Evolutionary conservation across 2,329 filamentous ascomycete species (phyloP).

Genomic region (Coniella lustricola): DNA sequence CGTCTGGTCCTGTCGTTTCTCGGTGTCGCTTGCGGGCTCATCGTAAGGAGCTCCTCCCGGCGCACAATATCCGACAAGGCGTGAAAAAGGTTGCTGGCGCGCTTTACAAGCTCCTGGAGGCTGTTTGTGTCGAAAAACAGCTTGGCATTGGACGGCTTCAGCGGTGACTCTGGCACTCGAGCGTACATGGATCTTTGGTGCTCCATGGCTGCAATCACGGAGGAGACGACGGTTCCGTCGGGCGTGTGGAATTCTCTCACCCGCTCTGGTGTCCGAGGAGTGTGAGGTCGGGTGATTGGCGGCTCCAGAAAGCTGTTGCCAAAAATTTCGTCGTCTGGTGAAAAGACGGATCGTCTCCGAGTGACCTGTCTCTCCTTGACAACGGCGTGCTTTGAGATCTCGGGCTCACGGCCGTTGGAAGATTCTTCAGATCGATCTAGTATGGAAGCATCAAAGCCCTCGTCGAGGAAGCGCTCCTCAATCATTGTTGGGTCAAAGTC

Average conservation of each 20-base stretch:
- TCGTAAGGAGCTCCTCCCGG: slow-evolving; percentile 49
- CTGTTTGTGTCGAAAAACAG: slow-evolving; percentile 64
- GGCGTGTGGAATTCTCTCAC: slow-evolving; percentile 22
- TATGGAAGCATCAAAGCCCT: slow-evolving; percentile 40
- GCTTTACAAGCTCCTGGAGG: slow-evolving; percentile 58
- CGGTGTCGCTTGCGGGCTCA: slow-evolving; percentile 47
- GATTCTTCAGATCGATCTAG: slow-evolving; percentile 37
- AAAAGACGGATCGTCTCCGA: slow-evolving; percentile 55
- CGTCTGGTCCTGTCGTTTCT: slow-evolving; percentile 36
- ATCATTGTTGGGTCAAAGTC: slow-evolving; percentile 34
- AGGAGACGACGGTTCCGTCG: slow-evolving; percentile 46
- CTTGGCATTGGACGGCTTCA: slow-evolving; percentile 38
- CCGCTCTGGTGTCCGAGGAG: slow-evolving; percentile 34
- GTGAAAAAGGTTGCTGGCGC: slow-evolving; percentile 53
- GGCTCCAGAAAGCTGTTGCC: slow-evolving; percentile 40
- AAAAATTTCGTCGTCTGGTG: slow-evolving; percentile 61
- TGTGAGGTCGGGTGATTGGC: slow-evolving; percentile 27
- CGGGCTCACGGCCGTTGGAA: slow-evolving; percentile 34
- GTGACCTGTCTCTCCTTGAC: slow-evolving; percentile 46
- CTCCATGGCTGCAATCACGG: slow-evolving; percentile 59
- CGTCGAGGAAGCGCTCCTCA: slow-evolving; percentile 39
- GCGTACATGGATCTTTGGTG: slow-evolving; percentile 41
- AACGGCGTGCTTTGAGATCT: slow-evolving; percentile 43
- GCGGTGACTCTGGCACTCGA: slow-evolving; percentile 26
- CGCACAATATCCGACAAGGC: slow-evolving; percentile 53